Conservation (phyloP, 2,329 filamentous ascomycete species). For the Dichotomopilus funicola region DNA sequence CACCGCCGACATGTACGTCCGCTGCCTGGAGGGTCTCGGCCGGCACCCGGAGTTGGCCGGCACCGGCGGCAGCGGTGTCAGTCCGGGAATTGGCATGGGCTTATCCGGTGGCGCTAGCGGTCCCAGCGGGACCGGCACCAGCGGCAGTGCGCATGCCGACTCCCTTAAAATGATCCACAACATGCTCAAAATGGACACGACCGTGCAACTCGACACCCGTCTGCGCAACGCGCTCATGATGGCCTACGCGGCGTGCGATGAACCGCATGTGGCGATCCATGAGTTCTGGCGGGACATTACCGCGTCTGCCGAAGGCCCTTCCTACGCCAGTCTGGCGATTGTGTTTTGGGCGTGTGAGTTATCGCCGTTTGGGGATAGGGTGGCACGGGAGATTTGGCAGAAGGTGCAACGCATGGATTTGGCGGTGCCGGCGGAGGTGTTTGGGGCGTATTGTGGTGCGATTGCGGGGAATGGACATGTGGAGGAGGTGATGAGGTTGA, state of each 20-base stretch:
- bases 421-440: slow-evolving; percentile 66
- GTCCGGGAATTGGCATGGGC: neutral
- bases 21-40: slow-evolving; percentile 70
- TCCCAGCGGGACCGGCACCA: neutral
- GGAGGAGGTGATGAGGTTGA: slow-evolving; percentile 58
- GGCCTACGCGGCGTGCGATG: slow-evolving; percentile 66
- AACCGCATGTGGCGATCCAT: slow-evolving; percentile 60
- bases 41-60: slow-evolving; percentile 51
- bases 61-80: neutral
- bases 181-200: slow-evolving; percentile 88
- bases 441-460: slow-evolving; percentile 69
- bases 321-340: slow-evolving; percentile 71
- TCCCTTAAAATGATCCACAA: slow-evolving; percentile 76
- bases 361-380: slow-evolving; percentile 49
- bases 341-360: slow-evolving; percentile 73
- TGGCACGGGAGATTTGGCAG: slow-evolving; percentile 63
- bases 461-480: slow-evolving; percentile 66
- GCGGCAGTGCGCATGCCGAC: slow-evolving; percentile 48
- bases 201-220: slow-evolving; percentile 66
- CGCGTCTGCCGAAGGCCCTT: slow-evolving; percentile 78
- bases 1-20: slow-evolving; percentile 65
- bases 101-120: neutral
- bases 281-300: slow-evolving; percentile 81
- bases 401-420: slow-evolving; percentile 69
- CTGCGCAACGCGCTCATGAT: slow-evolving; percentile 83